These are phyloP conservation scores for Berberis vulgaris DNA, from an alignment of 164 flowering plant species.

Conservation along the genomic window DNA sequence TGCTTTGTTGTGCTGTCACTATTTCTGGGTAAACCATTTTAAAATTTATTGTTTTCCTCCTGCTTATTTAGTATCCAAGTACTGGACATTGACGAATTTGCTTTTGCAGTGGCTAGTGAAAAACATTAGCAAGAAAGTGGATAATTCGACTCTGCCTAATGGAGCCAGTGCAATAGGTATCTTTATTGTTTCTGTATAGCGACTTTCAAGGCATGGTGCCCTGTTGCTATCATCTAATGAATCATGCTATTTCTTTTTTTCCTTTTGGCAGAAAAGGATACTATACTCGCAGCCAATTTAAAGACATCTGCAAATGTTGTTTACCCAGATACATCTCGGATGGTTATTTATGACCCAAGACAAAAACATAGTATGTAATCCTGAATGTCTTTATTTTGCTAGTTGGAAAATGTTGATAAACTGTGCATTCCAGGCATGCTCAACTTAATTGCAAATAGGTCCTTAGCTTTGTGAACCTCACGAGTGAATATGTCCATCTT, in stretches of 20 bases:
- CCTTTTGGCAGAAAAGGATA: slow-evolving; percentile 45
- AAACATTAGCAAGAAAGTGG: slow-evolving; percentile 54
- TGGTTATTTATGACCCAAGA: slow-evolving; percentile 71
- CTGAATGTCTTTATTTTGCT: neutral
- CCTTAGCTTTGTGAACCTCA: too few relatives aligned
- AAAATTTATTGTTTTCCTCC: too few relatives aligned
- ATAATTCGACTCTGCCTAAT: slow-evolving; percentile 38
- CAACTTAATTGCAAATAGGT: too few relatives aligned
- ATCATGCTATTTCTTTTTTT: slow-evolving; percentile 8
- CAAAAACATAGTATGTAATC: slow-evolving; percentile 50
- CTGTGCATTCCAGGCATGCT: too few relatives aligned
- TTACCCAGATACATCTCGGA: slow-evolving; percentile 63
- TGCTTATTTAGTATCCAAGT: too few relatives aligned
- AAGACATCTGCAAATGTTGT: slow-evolving; percentile 37
- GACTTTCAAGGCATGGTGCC: slow-evolving; percentile 2
- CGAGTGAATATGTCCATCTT: too few relatives aligned
- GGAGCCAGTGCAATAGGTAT: slow-evolving; percentile 49
- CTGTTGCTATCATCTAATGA: neutral
- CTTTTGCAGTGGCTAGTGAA: slow-evolving; percentile 71
- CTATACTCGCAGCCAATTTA: slow-evolving; percentile 27
- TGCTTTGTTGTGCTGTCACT: too few relatives aligned
- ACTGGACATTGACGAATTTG: too few relatives aligned
- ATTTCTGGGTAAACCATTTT: too few relatives aligned
- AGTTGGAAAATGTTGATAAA: too few relatives aligned
- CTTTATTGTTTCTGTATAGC: slow-evolving; percentile 1